Percentiles rank a stretch among this genome's conserved stretches.
These are phyloP conservation scores for Prunus mira DNA, from an alignment of 306 rosid species.

Conservation along the genomic window DNA sequence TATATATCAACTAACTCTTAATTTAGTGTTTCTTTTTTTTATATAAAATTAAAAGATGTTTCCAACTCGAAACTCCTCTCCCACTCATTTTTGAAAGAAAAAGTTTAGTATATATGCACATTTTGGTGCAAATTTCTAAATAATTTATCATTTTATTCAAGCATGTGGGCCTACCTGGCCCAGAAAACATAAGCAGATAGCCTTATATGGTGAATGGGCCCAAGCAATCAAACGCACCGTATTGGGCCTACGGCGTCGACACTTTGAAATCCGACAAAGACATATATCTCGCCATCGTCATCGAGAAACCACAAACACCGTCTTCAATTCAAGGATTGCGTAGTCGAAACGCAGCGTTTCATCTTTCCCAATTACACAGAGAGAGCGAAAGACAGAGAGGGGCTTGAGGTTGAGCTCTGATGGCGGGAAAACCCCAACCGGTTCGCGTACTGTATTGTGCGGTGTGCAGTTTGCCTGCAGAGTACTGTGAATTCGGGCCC, in stretches of 20 bases:
- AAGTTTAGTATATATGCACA: too few relatives aligned
- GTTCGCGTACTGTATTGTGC: constrained; percentile 69
- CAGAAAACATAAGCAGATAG: background rate
- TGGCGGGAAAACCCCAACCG: constrained; percentile 97
- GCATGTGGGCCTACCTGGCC: background rate
- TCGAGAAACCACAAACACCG: background rate
- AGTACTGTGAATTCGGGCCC: constrained; percentile 94
- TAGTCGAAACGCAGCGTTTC: constrained; percentile 42
- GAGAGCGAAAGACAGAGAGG: background rate
- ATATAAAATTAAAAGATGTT: background rate
- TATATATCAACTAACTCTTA: too few relatives aligned
- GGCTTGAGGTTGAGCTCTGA: constrained; percentile 24
- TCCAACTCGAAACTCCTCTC: background rate
- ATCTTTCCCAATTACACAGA: background rate
- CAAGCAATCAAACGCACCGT: background rate
- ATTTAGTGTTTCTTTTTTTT: too few relatives aligned
- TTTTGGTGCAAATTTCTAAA: background rate
- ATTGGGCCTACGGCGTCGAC: background rate
- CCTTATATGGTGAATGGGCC: background rate
- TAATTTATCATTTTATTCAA: background rate
- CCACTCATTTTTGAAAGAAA: too few relatives aligned
- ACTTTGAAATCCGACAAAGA: background rate
- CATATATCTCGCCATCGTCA: background rate
- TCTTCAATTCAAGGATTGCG: constrained; percentile 12
- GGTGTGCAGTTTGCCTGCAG: constrained; percentile 76